Base-by-base conservation (phyloP, 345 rosid genomes). In the Linum lewisii region DNA sequence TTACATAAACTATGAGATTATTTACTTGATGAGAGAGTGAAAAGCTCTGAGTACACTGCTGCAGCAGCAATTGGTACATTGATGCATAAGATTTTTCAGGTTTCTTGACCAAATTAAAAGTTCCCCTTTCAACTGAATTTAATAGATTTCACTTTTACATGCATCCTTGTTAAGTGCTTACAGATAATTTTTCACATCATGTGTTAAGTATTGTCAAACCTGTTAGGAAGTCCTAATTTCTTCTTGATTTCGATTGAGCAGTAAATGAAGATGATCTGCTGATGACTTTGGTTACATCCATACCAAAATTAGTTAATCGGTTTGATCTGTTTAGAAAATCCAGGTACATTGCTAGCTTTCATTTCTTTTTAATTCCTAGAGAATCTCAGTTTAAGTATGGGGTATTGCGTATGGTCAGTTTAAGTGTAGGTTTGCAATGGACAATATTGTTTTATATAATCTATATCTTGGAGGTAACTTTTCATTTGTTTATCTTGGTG, bases 1-100 rank as follows among this genome's bases (percentile, higher is more conserved):
- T 64, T n/a, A 68, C 68, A 52, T 59, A 47, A 69, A 60, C 67
- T 68, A 44, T 69, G 44, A 93, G 99, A 95, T 93, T 70, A 90
- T 94, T 22, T 93, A 67, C 82, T 93, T 63, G 97, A 93, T 71
- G 97, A 93, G 83, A 83, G 99, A 79, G 70, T 93, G 69, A 85
- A 81, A 78, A 57, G 74, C 71, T 69, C 64, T 79, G 99, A 87
- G 67, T 77, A 85, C 67, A 81, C 97, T 45, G 74, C 72, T 56
- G 81, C 84, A 54, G 97, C 99, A 64, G 77, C 89, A 60, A 73
- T 82, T 64, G 97, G 99, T 60, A 93, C 92, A 74, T n/a, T n/a
- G n/a, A n/a, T n/a, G n/a, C n/a, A n/a, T n/a, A n/a, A n/a, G n/a
- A n/a, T 89, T 73, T 93, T 87, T 79, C 95, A 92, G 97, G 98